phyloP scores from a whole-genome alignment of 2,329 filamentous ascomycete species.

The Diplodia intermedia region DNA sequence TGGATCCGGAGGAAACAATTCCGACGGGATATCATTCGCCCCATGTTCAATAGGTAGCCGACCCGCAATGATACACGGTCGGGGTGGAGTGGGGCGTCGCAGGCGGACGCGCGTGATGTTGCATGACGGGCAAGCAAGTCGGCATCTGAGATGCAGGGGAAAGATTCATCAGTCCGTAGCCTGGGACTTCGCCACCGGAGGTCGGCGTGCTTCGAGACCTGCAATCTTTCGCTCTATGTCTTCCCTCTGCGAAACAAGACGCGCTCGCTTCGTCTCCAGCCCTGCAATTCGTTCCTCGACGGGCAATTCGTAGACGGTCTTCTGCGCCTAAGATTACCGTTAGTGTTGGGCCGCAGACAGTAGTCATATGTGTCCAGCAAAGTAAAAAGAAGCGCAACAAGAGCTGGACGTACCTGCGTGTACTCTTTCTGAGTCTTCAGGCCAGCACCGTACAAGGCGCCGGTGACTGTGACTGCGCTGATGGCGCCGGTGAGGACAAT shows the following conservation, averaged over 20 bases:
- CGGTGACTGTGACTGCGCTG: constrained; percentile 63
- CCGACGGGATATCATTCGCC: background rate
- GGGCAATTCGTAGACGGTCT: constrained; percentile 20
- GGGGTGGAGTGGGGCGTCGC: constrained; percentile 5
- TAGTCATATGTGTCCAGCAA: background rate
- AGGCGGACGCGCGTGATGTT: constrained; percentile 4
- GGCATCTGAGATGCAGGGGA: constrained; percentile 3
- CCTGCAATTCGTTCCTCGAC: constrained; percentile 62
- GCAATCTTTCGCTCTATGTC: constrained; percentile 64
- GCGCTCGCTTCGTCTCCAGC: constrained; percentile 59
- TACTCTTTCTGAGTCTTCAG: constrained; percentile 62
- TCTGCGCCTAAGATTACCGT: constrained; percentile 12
- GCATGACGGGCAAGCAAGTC: constrained; percentile 24
- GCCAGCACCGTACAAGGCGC: constrained; percentile 66
- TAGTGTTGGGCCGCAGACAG: background rate
- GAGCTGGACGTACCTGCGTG: constrained; percentile 53
- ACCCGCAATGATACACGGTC: constrained; percentile 3
- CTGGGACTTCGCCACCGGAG: constrained; percentile 11
- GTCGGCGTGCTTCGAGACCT: constrained; percentile 45
- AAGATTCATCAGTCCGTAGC: constrained; percentile 1
- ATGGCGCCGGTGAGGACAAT: constrained; percentile 63
- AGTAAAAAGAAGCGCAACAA: background rate
- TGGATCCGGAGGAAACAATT: background rate
- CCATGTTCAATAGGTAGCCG: background rate
- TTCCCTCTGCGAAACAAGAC: constrained; percentile 58